Base-by-base conservation (phyloP, 768 basidiomycete genomes). In the Psilocybe tampanensis region DNA sequence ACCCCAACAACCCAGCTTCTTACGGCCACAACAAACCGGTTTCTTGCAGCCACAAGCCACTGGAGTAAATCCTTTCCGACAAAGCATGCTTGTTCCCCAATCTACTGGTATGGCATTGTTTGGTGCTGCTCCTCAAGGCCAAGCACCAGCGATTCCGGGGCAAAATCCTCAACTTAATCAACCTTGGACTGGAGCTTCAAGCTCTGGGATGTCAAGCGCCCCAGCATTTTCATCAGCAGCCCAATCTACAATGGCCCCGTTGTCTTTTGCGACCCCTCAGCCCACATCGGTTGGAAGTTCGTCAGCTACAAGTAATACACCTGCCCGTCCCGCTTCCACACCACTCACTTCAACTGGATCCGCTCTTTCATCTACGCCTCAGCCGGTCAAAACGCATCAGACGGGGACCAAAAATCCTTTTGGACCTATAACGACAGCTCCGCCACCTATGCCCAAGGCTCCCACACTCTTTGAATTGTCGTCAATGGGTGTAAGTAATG, bases 341-440 rank as follows among this genome's bases (percentile, higher is more conserved):
- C 92, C 92, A 8, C 77, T 89, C 19, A 81, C 80, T 4, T 73
- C 76, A 17, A 54, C 74, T 24, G 60, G 68, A 26, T 47, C 52
- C 19, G 65, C 66, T 6, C 74, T 80, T 6, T 80, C 81, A 4
- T 79, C 81, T 34, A 61, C 75, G 2, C 76, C 80, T 2, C 85
- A 88, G 65, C 85, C 86, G 7, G 81, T 98, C 23, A 87, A 85
- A 64, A 80, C 94, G 6, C 95, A 98, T 69, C 86, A 90, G 69
- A 99, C 97, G 2, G 96, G 97, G 23, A 92, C 93, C 7, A 87
- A 86, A 63, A 99, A 99, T 79, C 97, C 97, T 2, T 99, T 99
- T 61, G 95, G 94, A 6, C 83, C 85, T 26, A 84, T 91, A 3
- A 77, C 82, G 5, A 79, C 80, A 8, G 74, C 84, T 21, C 82